A percentile compares a stretch with the other conserved stretches of the same genome.
Evolutionary conservation across 139 green algal genomes (phyloP).

Genomic region (Coelastrella sp.): DNA sequence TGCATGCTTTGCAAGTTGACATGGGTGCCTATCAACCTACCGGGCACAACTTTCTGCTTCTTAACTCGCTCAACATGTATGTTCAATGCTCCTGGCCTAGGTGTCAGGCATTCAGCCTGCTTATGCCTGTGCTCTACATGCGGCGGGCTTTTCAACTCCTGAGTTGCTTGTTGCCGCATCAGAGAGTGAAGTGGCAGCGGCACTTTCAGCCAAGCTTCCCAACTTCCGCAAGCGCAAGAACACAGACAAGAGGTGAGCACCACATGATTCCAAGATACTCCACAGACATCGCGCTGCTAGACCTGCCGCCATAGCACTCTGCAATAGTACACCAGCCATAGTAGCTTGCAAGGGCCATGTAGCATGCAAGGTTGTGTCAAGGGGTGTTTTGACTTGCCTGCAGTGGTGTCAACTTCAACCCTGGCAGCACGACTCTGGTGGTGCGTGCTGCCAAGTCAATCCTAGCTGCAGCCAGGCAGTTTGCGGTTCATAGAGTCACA

Average conservation of each 20-base stretch:
- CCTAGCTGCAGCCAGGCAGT: conserved; percentile 1
- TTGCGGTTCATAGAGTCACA: conserved; percentile 19
- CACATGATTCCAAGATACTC: neutral
- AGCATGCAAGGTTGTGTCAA: too few relatives aligned
- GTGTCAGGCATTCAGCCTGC: conserved; percentile 58
- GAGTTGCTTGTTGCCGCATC: conserved; percentile 42
- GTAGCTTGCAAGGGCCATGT: too few relatives aligned
- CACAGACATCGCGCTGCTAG: too few relatives aligned
- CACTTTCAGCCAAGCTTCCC: conserved; percentile 41
- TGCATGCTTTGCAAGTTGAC: too few relatives aligned
- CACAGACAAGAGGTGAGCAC: conserved; percentile 6
- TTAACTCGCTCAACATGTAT: neutral
- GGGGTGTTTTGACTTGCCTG: neutral
- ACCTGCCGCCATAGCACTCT: too few relatives aligned
- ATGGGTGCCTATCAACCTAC: too few relatives aligned
- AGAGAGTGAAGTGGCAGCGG: conserved; percentile 41
- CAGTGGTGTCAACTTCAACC: neutral
- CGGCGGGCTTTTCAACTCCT: conserved; percentile 43
- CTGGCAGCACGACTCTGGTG: neutral
- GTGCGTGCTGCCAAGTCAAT: neutral
- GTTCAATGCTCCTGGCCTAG: too few relatives aligned
- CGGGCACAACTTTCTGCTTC: neutral
- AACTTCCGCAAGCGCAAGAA: conserved; percentile 7
- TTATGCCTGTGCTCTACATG: conserved; percentile 55
- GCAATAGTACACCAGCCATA: too few relatives aligned